Evolutionary conservation across 768 basidiomycete genomes (phyloP).

Genomic region (Lepiota brunneoincarnata): DNA sequence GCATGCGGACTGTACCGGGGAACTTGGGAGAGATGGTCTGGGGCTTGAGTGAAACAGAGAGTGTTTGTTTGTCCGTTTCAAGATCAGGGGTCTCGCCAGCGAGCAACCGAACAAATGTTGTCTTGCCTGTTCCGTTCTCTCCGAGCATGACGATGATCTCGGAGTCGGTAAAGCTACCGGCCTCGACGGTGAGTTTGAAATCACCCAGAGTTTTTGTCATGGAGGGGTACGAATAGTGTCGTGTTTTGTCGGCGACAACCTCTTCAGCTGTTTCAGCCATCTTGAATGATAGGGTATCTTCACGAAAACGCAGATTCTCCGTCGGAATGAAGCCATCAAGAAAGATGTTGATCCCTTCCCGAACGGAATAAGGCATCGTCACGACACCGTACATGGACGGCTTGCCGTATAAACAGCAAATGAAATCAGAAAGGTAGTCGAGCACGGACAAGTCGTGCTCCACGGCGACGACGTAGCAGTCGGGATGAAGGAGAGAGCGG

Average conservation of each 20-base stretch:
- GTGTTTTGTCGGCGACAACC: slow-evolving; percentile 78
- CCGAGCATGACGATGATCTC: slow-evolving; percentile 99
- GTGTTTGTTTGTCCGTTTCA: slow-evolving; percentile 75
- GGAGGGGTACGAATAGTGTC: slow-evolving; percentile 86
- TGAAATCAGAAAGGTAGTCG: slow-evolving; percentile 97
- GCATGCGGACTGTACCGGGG: slow-evolving; percentile 93
- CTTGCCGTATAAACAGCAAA: slow-evolving; percentile 97
- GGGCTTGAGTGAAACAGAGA: slow-evolving; percentile 94
- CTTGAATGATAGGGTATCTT: slow-evolving; percentile 94
- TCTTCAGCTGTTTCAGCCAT: slow-evolving; percentile 98
- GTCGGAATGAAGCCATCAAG: slow-evolving; percentile 98
- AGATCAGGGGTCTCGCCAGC: slow-evolving; percentile 91
- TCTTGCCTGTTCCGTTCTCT: slow-evolving; percentile 99
- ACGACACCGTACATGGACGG: slow-evolving; percentile 98
- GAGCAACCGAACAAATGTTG: slow-evolving; percentile 93
- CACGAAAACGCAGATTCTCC: slow-evolving; percentile 96
- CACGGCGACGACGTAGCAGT: slow-evolving; percentile 93
- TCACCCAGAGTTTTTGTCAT: slow-evolving; percentile 96
- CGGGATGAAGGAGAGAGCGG: slow-evolving; percentile 76
- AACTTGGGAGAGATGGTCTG: slow-evolving; percentile 99
- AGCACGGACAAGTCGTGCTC: slow-evolving; percentile 99
- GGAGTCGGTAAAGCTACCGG: slow-evolving; percentile 94
- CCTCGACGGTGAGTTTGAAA: slow-evolving; percentile 94
- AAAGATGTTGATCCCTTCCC: slow-evolving; percentile 99
- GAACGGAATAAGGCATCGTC: slow-evolving; percentile 97